phyloP scores from a whole-genome alignment of 345 rosid genomes.

The Anacardium occidentale region DNA sequence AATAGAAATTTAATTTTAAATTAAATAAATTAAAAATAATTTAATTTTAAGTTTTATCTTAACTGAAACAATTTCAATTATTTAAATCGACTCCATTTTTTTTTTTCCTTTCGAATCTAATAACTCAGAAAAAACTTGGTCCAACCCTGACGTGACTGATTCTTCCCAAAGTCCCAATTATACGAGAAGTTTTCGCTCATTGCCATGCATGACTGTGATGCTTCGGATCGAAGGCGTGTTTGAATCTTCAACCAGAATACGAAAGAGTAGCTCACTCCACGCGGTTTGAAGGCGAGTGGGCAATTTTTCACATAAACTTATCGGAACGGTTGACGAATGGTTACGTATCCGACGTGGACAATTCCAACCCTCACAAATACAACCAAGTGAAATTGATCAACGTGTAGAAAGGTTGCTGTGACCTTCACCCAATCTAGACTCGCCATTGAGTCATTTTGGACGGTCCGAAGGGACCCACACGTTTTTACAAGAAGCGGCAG shows the following conservation, averaged over 20 bases:
- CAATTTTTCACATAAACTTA: no score
- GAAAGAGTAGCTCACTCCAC: background rate
- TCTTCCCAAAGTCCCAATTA: no score
- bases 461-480: slow-evolving; percentile 22
- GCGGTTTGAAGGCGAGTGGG: background rate
- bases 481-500: slow-evolving; percentile 23
- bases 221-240: background rate
- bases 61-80: no score
- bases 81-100: no score
- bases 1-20: no score
- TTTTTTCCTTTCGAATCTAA: no score
- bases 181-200: background rate
- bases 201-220: background rate
- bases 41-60: no score
- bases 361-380: background rate
- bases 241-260: background rate
- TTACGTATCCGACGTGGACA: slow-evolving; percentile 19
- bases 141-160: background rate
- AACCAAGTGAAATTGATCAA: background rate
- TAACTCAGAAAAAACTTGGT: background rate
- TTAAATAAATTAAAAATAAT: no score
- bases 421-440: slow-evolving; percentile 21
- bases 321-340: slow-evolving; percentile 16
- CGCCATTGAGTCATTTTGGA: slow-evolving; percentile 2
- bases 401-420: slow-evolving; percentile 24